Percentiles rank a stretch among this genome's conserved stretches.
phyloP scores from a whole-genome alignment of 2,329 filamentous ascomycete species.

The Paecilomyces dactylethromorphus region DNA sequence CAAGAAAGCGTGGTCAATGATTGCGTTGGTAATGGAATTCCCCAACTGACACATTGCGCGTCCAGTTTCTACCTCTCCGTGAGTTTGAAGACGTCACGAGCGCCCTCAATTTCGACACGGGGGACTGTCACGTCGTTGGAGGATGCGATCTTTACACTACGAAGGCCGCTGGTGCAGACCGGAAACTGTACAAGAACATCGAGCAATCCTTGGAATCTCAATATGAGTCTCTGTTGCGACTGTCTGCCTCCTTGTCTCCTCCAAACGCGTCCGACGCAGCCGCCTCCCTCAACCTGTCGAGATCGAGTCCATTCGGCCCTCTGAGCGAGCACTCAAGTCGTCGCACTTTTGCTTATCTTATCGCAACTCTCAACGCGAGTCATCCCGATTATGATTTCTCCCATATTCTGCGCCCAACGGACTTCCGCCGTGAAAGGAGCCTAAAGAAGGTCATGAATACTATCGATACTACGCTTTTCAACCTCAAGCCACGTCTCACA shows the following conservation, averaged over 20 bases:
- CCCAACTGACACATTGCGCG: slow-evolving; percentile 10
- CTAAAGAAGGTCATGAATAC: slow-evolving; percentile 76
- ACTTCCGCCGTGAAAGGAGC: slow-evolving; percentile 81
- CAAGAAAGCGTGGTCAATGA: background rate
- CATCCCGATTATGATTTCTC: slow-evolving; percentile 98
- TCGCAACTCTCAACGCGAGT: slow-evolving; percentile 91
- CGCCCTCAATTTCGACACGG: slow-evolving; percentile 91
- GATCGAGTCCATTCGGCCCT: slow-evolving; percentile 85
- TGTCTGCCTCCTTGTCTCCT: slow-evolving; percentile 81
- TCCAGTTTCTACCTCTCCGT: slow-evolving; percentile 81
- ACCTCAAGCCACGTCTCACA: slow-evolving; percentile 62
- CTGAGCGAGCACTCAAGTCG: slow-evolving; percentile 83
- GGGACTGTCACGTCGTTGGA: slow-evolving; percentile 85
- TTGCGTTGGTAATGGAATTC: background rate
- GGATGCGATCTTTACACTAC: slow-evolving; percentile 96
- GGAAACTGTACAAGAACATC: slow-evolving; percentile 95
- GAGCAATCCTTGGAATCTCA: slow-evolving; percentile 85
- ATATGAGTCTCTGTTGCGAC: slow-evolving; percentile 78
- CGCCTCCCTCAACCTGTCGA: slow-evolving; percentile 63
- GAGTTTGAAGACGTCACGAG: slow-evolving; percentile 88
- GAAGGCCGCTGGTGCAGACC: slow-evolving; percentile 89
- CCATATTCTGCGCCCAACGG: slow-evolving; percentile 76
- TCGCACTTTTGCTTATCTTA: slow-evolving; percentile 89
- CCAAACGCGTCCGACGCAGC: slow-evolving; percentile 68
- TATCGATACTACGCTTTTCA: slow-evolving; percentile 80